Percentiles rank a stretch among this genome's conserved stretches.
Conservation (phyloP, 140 eudicot species). For the Stevia rebaudiana region DNA sequence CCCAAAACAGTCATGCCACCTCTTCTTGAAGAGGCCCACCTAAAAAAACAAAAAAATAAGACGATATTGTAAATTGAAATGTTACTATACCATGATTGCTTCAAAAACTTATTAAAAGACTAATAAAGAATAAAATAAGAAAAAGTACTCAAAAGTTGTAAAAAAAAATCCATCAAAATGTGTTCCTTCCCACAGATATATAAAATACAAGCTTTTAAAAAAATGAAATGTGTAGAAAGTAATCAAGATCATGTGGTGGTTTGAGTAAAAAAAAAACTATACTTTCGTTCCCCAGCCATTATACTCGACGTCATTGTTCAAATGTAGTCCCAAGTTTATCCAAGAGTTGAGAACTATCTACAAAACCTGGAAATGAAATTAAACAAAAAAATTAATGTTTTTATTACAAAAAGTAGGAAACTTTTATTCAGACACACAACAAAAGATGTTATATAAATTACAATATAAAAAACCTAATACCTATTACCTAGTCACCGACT, state of each 20-base stretch:
- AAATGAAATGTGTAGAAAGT: background rate
- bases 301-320: conserved; percentile 68
- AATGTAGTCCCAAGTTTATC: conserved; percentile 50
- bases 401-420: background rate
- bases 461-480: background rate
- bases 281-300: conserved; percentile 91
- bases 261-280: conserved; percentile 8
- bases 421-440: background rate
- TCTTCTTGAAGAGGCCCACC: conserved; percentile 94
- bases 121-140: background rate
- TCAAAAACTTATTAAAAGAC: background rate
- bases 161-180: too few species aligned
- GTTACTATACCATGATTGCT: background rate
- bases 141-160: background rate
- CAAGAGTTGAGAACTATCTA: conserved; percentile 30
- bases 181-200: too few species aligned
- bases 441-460: background rate
- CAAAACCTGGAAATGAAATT: conserved; percentile 23
- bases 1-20: conserved; percentile 95
- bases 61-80: too few species aligned
- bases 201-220: background rate
- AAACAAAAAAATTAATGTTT: background rate
- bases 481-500: too few species aligned
- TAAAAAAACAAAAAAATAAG: conserved; percentile 17
- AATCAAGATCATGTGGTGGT: background rate